phyloP scores from a whole-genome alignment of 441 rosid species.

The Mallotus repandus region DNA sequence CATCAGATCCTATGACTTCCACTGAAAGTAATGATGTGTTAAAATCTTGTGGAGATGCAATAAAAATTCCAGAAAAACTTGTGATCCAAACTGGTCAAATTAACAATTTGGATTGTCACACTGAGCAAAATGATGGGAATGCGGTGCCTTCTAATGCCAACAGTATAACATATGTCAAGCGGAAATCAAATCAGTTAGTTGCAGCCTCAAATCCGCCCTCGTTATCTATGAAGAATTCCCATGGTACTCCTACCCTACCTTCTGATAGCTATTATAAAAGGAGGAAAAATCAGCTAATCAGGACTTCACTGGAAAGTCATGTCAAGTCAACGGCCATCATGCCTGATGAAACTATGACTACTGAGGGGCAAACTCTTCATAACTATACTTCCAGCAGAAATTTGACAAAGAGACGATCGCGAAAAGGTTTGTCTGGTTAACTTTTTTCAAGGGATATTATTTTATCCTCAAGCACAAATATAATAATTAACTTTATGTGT shows the following conservation, averaged over 20 bases:
- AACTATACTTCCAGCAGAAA: conserved; percentile 40
- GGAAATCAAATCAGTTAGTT: conserved; percentile 82
- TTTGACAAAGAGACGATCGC: conserved; percentile 39
- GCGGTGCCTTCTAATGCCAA: conserved; percentile 41
- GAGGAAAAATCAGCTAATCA: conserved; percentile 77
- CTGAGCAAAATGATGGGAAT: conserved; percentile 40
- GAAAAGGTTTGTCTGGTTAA: conserved; percentile 39
- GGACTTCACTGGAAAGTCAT: conserved; percentile 53
- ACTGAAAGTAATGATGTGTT: conserved; percentile 38
- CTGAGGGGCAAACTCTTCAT: conserved; percentile 38
- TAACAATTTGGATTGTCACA: conserved; percentile 38
- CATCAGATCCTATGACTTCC: conserved; percentile 33
- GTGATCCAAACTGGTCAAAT: conserved; percentile 35
- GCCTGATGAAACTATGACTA: conserved; percentile 37
- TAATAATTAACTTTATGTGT: not conserved
- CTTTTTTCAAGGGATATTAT: not conserved
- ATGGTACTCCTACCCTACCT: conserved; percentile 36
- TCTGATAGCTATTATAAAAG: conserved; percentile 81
- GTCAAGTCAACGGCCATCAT: conserved; percentile 29
- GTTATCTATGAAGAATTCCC: conserved; percentile 32
- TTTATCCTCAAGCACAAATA: not conserved
- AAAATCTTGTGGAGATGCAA: conserved; percentile 40
- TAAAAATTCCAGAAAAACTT: conserved; percentile 37
- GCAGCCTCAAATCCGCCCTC: conserved; percentile 52
- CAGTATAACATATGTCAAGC: conserved; percentile 62